Evolutionary conservation across 2,329 filamentous ascomycete species (phyloP), one percentile per base, ranked within the genome.

Genomic region (Aureobasidium subglaciale): DNA sequence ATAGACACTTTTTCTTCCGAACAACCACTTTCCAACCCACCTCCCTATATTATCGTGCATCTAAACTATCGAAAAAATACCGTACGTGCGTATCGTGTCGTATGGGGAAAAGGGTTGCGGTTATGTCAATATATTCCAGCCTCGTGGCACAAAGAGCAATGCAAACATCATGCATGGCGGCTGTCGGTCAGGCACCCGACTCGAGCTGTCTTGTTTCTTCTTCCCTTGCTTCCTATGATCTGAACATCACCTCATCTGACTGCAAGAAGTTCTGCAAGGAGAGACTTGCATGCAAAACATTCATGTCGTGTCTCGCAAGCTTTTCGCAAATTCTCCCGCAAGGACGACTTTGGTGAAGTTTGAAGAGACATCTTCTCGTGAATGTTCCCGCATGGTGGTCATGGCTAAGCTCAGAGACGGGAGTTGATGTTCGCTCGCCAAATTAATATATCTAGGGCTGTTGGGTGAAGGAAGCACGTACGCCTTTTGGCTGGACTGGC

Each of bases 91-190:
- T 49, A 37, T 27, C 22, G 37, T 13, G 20, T 49, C 32, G 32
- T 49, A 49, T 37, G 32, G 45, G 30, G 45, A 49, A 49, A 16
- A 18, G 15, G 32, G 20, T 13, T 37, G 45, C 24, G 4, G 13
- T 27, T 34, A 25, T 24, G 18, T 34, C 16, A 49, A 49, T 49
- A 34, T 49, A 37, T 32, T 27, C 37, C 37, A 34, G 42, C 30
- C 30, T 37, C 45, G 45, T 48, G 45, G 45, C 45, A 48, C 45
- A 22, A 24, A 25, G 25, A 48, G 27, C 7, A 16, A 18, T 49
- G 45, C 45, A 49, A 9, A 8, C 24, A 22, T 49, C 32, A 49
- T 49, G 45, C 45, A 49, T n/a, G 32, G 45, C 45, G 45, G 45
- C 45, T 49, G 32, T 49, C 43, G 43, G 29, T 48, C 32, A 37